A percentile compares a stretch with the other conserved stretches of the same genome.
Evolutionary conservation across 768 basidiomycete species (phyloP).

Genomic region (Agrocybe praecox): DNA sequence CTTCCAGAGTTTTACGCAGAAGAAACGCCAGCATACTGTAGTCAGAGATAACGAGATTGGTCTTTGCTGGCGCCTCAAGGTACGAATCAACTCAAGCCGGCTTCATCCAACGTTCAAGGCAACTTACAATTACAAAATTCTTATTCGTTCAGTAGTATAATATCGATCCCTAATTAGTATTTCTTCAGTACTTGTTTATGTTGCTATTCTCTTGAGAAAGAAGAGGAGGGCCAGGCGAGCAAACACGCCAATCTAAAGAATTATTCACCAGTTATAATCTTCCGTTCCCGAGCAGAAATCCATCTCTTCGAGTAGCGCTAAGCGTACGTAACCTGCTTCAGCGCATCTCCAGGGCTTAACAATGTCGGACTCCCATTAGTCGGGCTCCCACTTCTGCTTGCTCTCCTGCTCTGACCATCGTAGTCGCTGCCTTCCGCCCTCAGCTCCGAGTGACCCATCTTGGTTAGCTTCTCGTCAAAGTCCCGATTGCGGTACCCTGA

Average conservation of each 20-base stretch:
- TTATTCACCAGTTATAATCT: too few species aligned
- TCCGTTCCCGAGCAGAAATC: too few species aligned
- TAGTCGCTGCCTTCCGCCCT: slow-evolving; percentile 65
- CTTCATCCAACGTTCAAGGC: too few species aligned
- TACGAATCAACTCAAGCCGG: too few species aligned
- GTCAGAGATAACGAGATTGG: too few species aligned
- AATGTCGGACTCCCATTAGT: slow-evolving; percentile 1
- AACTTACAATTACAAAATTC: too few species aligned
- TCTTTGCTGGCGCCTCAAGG: too few species aligned
- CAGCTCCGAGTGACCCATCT: slow-evolving; percentile 81
- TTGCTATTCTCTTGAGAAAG: slow-evolving; percentile 9
- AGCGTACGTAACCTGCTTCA: neutral
- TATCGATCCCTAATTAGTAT: too few species aligned
- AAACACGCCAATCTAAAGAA: too few species aligned
- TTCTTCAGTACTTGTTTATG: slow-evolving; percentile 22
- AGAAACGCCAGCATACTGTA: too few species aligned
- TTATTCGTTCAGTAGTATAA: too few species aligned
- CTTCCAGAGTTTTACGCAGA: too few species aligned
- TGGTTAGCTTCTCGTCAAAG: slow-evolving; percentile 88
- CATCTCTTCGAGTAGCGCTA: neutral
- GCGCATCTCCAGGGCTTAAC: slow-evolving; percentile 16
- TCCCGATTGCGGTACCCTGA: slow-evolving; percentile 80
- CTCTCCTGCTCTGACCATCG: slow-evolving; percentile 37
- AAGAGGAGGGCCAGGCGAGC: neutral
- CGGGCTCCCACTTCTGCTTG: slow-evolving; percentile 29